Evolutionary conservation across 176 grass and related monocot genomes (phyloP).

Genomic region (Olyra latifolia): DNA sequence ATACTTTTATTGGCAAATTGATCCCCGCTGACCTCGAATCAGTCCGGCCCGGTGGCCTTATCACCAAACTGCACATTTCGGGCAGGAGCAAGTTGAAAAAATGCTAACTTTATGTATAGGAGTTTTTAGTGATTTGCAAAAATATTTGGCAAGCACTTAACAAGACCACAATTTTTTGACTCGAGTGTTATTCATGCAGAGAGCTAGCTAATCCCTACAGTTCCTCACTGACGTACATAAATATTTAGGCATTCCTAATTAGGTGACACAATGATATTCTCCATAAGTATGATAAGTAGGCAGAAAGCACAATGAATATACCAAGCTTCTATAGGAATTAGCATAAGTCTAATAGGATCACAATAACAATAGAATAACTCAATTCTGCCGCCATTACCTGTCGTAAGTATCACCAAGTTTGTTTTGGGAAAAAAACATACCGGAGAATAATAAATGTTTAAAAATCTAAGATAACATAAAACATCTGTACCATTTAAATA

Average conservation of each 20-base stretch:
- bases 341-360: slow-evolving; percentile 17
- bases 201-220: not conserved
- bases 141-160: too few relatives aligned
- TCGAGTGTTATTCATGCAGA: not conserved
- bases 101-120: too few relatives aligned
- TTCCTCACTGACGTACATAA: too few relatives aligned
- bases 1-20: too few relatives aligned
- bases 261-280: not conserved
- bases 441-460: not conserved
- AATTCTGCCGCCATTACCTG: not conserved
- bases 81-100: too few relatives aligned
- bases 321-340: not conserved
- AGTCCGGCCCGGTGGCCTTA: too few relatives aligned
- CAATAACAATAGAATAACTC: not conserved
- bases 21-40: too few relatives aligned
- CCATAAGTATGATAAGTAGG: not conserved
- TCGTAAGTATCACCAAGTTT: not conserved
- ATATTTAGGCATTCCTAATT: not conserved
- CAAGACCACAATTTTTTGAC: not conserved
- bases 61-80: too few relatives aligned
- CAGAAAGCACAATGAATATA: slow-evolving; percentile 21
- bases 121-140: too few relatives aligned
- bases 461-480: not conserved
- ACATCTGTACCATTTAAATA: not conserved
- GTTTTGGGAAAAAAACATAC: not conserved